These are phyloP conservation scores for Croton laevigatus DNA, from an alignment of 441 rosid genomes.

Conservation along the genomic window DNA sequence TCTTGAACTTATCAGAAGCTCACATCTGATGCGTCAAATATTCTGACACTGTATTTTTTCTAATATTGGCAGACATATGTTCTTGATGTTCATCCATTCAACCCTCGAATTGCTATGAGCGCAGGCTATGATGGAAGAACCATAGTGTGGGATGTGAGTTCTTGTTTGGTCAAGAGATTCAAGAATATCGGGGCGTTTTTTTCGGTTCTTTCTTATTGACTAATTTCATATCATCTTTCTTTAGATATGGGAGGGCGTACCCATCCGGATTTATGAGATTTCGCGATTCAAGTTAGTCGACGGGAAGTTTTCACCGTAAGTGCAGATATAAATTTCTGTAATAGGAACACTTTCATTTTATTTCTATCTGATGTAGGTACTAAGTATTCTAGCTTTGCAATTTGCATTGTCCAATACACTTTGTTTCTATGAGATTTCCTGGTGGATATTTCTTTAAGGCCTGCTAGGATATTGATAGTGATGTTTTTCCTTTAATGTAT, in stretches of 20 bases:
- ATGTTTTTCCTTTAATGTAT: constrained; percentile 5
- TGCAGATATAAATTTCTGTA: constrained; percentile 7
- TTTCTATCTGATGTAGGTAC: background rate
- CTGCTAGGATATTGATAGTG: constrained; percentile 9
- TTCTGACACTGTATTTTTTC: background rate
- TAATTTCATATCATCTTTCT: constrained; percentile 27
- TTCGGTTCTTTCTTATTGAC: constrained; percentile 24
- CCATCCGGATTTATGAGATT: constrained; percentile 84
- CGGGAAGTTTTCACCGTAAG: constrained; percentile 99
- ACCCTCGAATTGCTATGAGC: constrained; percentile 99
- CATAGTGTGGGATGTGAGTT: constrained; percentile 99
- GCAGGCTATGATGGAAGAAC: constrained; percentile 99
- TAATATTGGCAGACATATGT: constrained; percentile 80
- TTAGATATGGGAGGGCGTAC: constrained; percentile 98
- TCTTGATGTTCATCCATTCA: constrained; percentile 98
- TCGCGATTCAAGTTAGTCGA: constrained; percentile 92
- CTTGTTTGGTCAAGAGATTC: constrained; percentile 20
- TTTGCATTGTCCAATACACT: background rate
- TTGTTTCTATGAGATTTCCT: background rate
- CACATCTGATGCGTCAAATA: background rate
- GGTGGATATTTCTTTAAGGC: constrained; percentile 1
- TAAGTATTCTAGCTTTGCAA: background rate
- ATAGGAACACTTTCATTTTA: constrained; percentile 1
- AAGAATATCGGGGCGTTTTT: constrained; percentile 16
- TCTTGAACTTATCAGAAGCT: background rate